Evolutionary conservation across 345 rosid species (phyloP).

Genomic region (Brassica incana): DNA sequence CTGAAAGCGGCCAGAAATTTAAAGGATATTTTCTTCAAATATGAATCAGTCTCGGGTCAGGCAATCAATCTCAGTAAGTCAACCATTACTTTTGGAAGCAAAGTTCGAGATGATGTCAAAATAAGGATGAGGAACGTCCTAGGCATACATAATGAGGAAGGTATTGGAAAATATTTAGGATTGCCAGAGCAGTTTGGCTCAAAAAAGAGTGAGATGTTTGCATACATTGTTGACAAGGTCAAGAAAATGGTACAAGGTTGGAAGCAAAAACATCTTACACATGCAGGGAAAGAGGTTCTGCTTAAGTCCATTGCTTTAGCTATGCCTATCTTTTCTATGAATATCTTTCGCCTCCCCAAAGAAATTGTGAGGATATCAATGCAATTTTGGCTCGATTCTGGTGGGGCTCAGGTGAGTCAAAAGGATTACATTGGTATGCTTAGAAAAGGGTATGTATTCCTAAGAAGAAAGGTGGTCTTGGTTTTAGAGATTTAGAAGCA

Average conservation of each 20-base stretch:
- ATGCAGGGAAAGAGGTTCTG: neutral
- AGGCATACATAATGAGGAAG: neutral
- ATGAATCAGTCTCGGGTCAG: neutral
- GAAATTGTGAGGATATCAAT: neutral
- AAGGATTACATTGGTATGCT: neutral
- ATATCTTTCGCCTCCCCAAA: neutral
- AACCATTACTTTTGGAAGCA: neutral
- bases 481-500: neutral
- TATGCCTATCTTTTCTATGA: neutral
- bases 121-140: neutral
- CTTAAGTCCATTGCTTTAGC: neutral
- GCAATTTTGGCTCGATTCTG: neutral
- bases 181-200: neutral
- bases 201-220: neutral
- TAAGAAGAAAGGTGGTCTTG: neutral
- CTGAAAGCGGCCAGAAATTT: neutral
- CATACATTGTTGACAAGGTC: neutral
- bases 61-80: neutral
- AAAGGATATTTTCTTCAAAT: neutral
- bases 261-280: neutral
- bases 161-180: neutral
- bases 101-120: neutral
- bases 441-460: neutral
- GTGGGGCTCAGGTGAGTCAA: neutral
- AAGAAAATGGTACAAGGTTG: neutral